A percentile compares a stretch with the other conserved stretches of the same genome.
phyloP scores from a whole-genome alignment of 768 basidiomycete genomes.

The Lactifluus subvellereus region DNA sequence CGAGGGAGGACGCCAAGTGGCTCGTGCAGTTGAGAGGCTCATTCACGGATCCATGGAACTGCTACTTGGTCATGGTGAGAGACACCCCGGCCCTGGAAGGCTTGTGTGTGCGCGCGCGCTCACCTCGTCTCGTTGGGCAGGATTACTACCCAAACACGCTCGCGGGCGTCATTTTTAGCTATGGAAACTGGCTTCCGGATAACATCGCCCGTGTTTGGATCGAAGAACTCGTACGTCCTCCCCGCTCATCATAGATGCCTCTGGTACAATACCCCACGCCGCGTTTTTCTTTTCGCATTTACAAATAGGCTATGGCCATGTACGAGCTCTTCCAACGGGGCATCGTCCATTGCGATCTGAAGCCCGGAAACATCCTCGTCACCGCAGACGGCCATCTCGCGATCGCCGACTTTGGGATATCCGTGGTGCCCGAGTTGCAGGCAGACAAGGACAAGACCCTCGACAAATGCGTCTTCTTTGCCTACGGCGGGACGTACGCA shows the following conservation, averaged over 20 bases:
- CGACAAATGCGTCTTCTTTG: constrained; percentile 1
- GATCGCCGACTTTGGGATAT: constrained; percentile 23
- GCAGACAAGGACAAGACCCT: not conserved
- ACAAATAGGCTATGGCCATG: constrained; percentile 18
- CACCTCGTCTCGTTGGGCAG: not conserved
- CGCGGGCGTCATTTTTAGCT: constrained; percentile 1
- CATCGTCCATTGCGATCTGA: constrained; percentile 46
- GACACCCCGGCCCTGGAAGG: too few species aligned
- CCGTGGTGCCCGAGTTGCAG: not conserved
- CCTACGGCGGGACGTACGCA: constrained; percentile 17
- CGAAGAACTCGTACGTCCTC: constrained; percentile 14
- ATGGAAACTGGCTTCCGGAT: not conserved
- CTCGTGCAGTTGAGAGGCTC: constrained; percentile 4
- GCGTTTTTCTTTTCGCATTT: not conserved
- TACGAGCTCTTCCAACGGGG: constrained; percentile 36
- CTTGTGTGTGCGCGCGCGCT: not conserved
- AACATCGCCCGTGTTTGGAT: constrained; percentile 2
- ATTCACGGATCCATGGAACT: constrained; percentile 14
- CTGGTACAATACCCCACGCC: not conserved
- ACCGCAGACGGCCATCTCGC: constrained; percentile 19
- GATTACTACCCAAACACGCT: constrained; percentile 21
- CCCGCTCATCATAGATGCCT: too few species aligned
- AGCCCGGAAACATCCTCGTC: constrained; percentile 35
- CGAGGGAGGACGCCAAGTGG: not conserved
- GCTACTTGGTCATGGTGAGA: constrained; percentile 17